Evolutionary conservation across 2,329 filamentous ascomycete genomes (phyloP).

Genomic region (Sporothrix sp.): DNA sequence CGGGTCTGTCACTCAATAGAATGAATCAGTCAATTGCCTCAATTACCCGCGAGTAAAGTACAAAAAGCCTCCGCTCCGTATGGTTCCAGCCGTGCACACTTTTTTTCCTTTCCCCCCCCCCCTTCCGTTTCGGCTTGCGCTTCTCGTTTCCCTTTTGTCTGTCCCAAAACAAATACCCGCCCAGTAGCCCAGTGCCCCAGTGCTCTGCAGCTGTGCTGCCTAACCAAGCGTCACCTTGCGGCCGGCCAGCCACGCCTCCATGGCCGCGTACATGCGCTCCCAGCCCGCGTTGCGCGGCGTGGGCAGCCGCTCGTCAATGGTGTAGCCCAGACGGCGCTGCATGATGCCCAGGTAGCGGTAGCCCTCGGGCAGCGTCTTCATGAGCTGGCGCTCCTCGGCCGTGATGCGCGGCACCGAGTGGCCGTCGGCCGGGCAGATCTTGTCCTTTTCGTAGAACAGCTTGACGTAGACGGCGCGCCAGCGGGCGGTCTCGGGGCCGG

Average conservation of each 20-base stretch:
- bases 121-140: too few relatives aligned
- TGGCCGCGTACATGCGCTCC: constrained; percentile 34
- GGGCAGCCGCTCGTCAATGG: constrained; percentile 31
- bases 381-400: constrained; percentile 25
- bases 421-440: constrained; percentile 37
- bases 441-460: constrained; percentile 42
- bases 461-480: constrained; percentile 38
- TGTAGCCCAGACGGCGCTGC: constrained; percentile 36
- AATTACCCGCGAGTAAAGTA: too few relatives aligned
- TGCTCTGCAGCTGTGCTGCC: not conserved
- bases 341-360: constrained; percentile 39
- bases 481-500: not conserved
- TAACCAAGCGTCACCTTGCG: not conserved
- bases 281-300: constrained; percentile 29
- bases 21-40: too few relatives aligned
- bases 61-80: too few relatives aligned
- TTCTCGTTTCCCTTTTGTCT: too few relatives aligned
- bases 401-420: constrained; percentile 29
- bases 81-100: too few relatives aligned
- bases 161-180: too few relatives aligned
- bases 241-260: constrained; percentile 30
- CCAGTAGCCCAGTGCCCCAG: too few relatives aligned
- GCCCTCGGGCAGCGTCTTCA: constrained; percentile 33
- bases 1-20: too few relatives aligned
- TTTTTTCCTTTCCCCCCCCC: too few relatives aligned